Base-by-base conservation (phyloP, 306 rosid genomes). In the Acacia confusa region DNA sequence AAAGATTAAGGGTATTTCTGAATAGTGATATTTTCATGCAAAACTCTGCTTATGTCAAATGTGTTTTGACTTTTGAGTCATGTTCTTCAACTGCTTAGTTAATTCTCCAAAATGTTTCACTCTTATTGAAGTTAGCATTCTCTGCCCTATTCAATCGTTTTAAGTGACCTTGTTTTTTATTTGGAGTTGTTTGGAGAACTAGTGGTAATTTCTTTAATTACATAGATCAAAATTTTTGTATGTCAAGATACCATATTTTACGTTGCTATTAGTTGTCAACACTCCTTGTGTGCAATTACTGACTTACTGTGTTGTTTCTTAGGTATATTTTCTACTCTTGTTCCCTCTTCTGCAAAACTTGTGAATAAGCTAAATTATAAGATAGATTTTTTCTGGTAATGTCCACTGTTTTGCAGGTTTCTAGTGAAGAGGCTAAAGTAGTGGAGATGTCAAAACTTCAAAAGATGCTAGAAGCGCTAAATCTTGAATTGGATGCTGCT, bases 401-500 rank as follows among this genome's bases (percentile, higher is more conserved):
- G 70, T 68, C 19, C 74, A 64, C 78, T 57, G 53, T 87, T 82
- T 70, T 87, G 88, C 91, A 95, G 99, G 92, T 86, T 86, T 95
- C 98, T 53, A 94, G 85, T 80, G 99, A 95, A 73, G 99, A 95
- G 81, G 89, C 91, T 73, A 95, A 92, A 90, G 85, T 82, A 25
- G 81, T 70, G 27, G 97, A 95, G 85, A 88, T 90, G 47, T 86
- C 91, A 69, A 89, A 89, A 85, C 91, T 91, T 85, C 90, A 86
- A 82, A 95, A 93, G 88, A 83, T 82, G 86, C 24, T 89, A 83
- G 92, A 89, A 83, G 92, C 99, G 74, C 78, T 86, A 85, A 93
- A 84, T 72, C 93, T 95, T 81, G 96, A 93, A 87, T 84, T 95
- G 45, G 99, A 93, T 82, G 94, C 97, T 14, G 92, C 97, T 14